These are phyloP conservation scores for Volvariella surrecta DNA, from an alignment of 1,284 basidiomycete species.

Conservation along the genomic window DNA sequence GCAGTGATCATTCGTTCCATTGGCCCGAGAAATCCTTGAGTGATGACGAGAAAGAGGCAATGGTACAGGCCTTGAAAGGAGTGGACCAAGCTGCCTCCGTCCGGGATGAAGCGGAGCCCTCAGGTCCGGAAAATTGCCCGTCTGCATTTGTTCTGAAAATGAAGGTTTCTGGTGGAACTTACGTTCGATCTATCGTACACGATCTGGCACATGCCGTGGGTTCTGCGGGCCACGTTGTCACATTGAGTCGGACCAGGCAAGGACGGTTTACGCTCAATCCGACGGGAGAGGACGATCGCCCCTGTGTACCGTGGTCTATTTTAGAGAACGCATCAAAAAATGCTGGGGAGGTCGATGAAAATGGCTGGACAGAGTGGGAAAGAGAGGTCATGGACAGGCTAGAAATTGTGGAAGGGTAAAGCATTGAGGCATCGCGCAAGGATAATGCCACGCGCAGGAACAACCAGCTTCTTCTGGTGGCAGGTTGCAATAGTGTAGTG, in stretches of 20 bases:
- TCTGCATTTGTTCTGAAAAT: constrained; percentile 84
- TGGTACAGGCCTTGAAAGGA: constrained; percentile 55
- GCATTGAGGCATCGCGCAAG: too few relatives aligned
- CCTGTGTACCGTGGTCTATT: constrained; percentile 76
- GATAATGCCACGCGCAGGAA: too few relatives aligned
- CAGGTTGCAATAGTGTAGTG: too few relatives aligned
- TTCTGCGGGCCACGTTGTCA: constrained; percentile 87
- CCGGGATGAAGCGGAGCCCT: constrained; percentile 25
- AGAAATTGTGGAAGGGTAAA: constrained; percentile 37
- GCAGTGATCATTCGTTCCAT: constrained; percentile 50
- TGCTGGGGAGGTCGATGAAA: constrained; percentile 44
- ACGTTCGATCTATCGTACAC: constrained; percentile 88
- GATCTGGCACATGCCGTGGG: constrained; percentile 80
- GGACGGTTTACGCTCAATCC: constrained; percentile 61
- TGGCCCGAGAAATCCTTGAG: constrained; percentile 72
- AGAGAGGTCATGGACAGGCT: constrained; percentile 54
- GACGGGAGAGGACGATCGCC: constrained; percentile 32
- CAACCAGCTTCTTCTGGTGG: too few relatives aligned
- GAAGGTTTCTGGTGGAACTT: constrained; percentile 95
- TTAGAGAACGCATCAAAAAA: constrained; percentile 56
- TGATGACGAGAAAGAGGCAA: constrained; percentile 59
- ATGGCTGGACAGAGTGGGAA: constrained; percentile 69
- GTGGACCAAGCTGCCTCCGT: constrained; percentile 26
- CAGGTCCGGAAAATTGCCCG: constrained; percentile 37
- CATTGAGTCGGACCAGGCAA: constrained; percentile 79